Conservation (phyloP, 139 green algal genomes). For the Haematococcus lacustris region DNA sequence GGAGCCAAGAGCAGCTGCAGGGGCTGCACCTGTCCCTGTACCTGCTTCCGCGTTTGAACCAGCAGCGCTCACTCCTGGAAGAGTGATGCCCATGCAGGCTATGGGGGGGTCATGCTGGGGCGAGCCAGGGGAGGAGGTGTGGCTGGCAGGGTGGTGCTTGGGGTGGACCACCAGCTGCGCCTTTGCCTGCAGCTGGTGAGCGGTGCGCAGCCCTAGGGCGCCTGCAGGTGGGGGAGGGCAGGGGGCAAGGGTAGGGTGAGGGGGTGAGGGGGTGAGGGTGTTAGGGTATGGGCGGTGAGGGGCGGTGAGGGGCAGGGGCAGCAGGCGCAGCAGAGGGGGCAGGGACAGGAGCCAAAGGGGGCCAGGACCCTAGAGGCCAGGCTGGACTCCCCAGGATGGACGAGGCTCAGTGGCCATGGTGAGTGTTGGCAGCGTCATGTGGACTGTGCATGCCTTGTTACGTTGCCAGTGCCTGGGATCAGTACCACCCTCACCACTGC, state of each 20-base stretch:
- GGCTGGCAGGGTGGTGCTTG: neutral
- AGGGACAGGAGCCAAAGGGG: too few species aligned
- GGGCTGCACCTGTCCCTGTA: neutral
- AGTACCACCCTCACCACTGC: too few species aligned
- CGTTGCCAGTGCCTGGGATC: too few species aligned
- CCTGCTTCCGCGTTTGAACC: neutral
- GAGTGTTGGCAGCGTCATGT: too few species aligned
- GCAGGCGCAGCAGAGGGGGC: too few species aligned
- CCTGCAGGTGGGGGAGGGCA: constrained; percentile 21
- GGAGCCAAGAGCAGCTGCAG: neutral
- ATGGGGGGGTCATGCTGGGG: neutral
- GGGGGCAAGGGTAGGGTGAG: neutral
- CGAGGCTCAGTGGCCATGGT: neutral
- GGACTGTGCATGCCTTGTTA: too few species aligned
- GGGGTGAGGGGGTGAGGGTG: too few species aligned
- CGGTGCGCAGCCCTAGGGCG: constrained; percentile 73
- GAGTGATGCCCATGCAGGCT: constrained; percentile 7
- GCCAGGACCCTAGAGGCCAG: too few species aligned
- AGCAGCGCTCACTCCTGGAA: neutral
- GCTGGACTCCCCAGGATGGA: neutral
- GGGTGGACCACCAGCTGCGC: constrained; percentile 63
- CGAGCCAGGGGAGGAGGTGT: too few species aligned
- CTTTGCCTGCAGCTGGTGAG: constrained; percentile 79
- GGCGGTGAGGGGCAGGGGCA: too few species aligned
- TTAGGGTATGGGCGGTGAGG: too few species aligned